phyloP scores from a whole-genome alignment of 208 protist genomes.

The Acanthamoeba divionensis region DNA sequence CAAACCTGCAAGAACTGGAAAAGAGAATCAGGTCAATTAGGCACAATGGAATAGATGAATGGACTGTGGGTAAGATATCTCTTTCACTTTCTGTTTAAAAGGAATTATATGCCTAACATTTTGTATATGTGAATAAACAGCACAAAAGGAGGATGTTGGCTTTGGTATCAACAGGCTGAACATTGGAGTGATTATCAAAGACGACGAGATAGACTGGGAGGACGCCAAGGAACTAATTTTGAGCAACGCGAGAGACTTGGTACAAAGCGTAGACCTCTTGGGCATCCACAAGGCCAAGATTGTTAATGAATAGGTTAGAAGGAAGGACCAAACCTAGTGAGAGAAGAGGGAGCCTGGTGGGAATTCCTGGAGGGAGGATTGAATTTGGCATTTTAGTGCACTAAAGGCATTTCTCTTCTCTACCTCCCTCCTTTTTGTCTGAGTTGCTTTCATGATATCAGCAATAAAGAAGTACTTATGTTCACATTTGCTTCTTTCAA shows the following conservation, averaged over 20 bases:
- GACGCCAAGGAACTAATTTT: background rate
- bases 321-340: too few species aligned
- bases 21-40: background rate
- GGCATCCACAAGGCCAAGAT: constrained; percentile 33
- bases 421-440: too few species aligned
- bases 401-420: too few species aligned
- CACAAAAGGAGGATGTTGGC: constrained; percentile 5
- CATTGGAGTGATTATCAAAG: constrained; percentile 35
- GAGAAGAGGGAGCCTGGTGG: too few species aligned
- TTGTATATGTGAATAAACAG: too few species aligned
- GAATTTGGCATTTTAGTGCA: too few species aligned
- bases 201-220: constrained; percentile 35
- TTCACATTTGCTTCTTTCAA: too few species aligned
- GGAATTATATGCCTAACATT: background rate
- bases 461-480: too few species aligned
- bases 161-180: constrained; percentile 50
- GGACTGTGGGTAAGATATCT: background rate
- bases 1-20: constrained; percentile 29
- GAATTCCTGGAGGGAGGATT: too few species aligned
- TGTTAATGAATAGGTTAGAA: constrained; percentile 25
- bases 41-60: constrained; percentile 6
- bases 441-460: too few species aligned
- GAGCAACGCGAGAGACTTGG: constrained; percentile 24
- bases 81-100: too few species aligned
- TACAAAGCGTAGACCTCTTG: constrained; percentile 38